Conservation (phyloP, 352 stramenopile species). For the Globisporangium lucens region DNA sequence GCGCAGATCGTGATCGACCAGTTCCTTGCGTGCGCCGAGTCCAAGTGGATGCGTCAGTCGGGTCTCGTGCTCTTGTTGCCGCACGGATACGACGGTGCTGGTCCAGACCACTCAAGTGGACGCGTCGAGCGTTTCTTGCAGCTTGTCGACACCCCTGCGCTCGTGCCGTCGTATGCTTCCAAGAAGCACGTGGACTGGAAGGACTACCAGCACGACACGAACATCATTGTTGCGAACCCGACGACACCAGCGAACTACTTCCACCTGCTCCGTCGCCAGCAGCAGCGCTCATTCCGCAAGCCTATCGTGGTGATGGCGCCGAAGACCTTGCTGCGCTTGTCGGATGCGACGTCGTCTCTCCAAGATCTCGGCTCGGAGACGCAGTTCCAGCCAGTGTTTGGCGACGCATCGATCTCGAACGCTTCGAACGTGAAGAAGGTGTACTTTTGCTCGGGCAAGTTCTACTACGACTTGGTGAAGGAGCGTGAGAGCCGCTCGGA, state of each 20-base stretch:
- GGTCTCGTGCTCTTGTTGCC: slow-evolving; percentile 81
- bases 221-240: slow-evolving; percentile 83
- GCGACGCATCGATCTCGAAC: slow-evolving; percentile 47
- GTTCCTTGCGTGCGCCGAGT: slow-evolving; percentile 83
- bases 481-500: slow-evolving; percentile 49
- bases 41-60: slow-evolving; percentile 89
- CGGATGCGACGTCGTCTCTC: slow-evolving; percentile 64
- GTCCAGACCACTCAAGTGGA: slow-evolving; percentile 84
- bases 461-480: slow-evolving; percentile 84
- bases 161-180: slow-evolving; percentile 28
- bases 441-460: slow-evolving; percentile 80
- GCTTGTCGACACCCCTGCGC: slow-evolving; percentile 67
- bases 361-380: slow-evolving; percentile 56
- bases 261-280: slow-evolving; percentile 92
- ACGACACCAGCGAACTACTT: slow-evolving; percentile 96
- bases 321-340: slow-evolving; percentile 72
- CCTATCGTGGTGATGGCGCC: slow-evolving; percentile 73
- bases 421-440: slow-evolving; percentile 58
- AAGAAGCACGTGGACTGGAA: slow-evolving; percentile 48
- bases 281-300: slow-evolving; percentile 71
- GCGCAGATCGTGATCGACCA: slow-evolving; percentile 89
- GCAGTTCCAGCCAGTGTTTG: slow-evolving; percentile 64
- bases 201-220: slow-evolving; percentile 67
- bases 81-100: slow-evolving; percentile 86
- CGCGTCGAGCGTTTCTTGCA: slow-evolving; percentile 87